phyloP scores from a whole-genome alignment of 192 early-diverging fungal genomes.

The Linnemannia hyalina region DNA sequence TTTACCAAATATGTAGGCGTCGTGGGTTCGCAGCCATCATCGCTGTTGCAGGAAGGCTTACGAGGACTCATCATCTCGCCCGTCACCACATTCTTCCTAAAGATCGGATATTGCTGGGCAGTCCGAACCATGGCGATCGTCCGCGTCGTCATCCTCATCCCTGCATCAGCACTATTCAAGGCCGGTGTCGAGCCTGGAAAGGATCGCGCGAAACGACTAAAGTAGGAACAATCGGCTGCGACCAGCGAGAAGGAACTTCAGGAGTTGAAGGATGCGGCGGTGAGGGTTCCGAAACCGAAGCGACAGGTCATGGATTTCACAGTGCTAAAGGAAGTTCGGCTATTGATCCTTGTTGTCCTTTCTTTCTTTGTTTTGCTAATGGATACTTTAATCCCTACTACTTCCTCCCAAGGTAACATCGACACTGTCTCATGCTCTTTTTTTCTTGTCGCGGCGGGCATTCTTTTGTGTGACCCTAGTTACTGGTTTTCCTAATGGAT shows the following conservation, averaged over 20 bases:
- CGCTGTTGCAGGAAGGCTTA: slow-evolving; percentile 63
- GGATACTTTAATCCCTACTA: slow-evolving; percentile 74
- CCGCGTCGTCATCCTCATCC: slow-evolving; percentile 56
- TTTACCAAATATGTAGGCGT: slow-evolving; percentile 22
- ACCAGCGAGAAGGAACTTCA: slow-evolving; percentile 23
- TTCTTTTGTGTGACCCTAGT: background rate
- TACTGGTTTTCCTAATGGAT: slow-evolving; percentile 10
- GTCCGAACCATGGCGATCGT: slow-evolving; percentile 64
- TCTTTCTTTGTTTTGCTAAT: slow-evolving; percentile 59
- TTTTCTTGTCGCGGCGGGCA: background rate
- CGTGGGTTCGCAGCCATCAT: slow-evolving; percentile 65
- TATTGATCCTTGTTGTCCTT: slow-evolving; percentile 56
- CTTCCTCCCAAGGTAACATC: slow-evolving; percentile 57
- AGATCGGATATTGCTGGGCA: slow-evolving; percentile 65
- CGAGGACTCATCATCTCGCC: slow-evolving; percentile 68
- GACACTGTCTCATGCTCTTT: no score
- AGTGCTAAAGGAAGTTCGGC: slow-evolving; percentile 58
- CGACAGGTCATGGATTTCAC: slow-evolving; percentile 59
- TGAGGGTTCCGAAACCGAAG: slow-evolving; percentile 12
- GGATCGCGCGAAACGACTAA: slow-evolving; percentile 21
- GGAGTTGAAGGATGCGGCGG: background rate
- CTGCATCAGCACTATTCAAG: slow-evolving; percentile 60
- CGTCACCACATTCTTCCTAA: slow-evolving; percentile 56
- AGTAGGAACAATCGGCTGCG: slow-evolving; percentile 16
- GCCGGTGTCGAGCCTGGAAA: slow-evolving; percentile 38